Base-by-base conservation (phyloP, 2,329 filamentous ascomycete species). In the Penicillium digitatum region DNA sequence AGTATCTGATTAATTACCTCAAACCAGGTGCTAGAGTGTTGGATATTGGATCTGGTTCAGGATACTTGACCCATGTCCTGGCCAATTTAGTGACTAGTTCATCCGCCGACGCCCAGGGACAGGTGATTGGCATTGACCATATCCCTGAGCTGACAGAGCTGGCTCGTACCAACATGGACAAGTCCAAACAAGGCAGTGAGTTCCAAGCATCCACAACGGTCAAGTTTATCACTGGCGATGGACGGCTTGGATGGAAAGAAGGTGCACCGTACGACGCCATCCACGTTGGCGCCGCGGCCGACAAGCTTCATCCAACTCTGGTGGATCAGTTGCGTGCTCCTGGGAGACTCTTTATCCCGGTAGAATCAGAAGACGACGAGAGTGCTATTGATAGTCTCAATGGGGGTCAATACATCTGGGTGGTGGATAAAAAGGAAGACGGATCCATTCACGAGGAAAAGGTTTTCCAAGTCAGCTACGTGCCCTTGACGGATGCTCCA, bases 211-310 rank as follows among this genome's bases (percentile, higher is more conserved):
- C 72, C 0, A 88, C 87, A 0, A 81, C 79, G 6, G 88, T 92
- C 39, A 78, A 79, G 54, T 95, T 95, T 67, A 79, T 92, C 1
- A 79, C 84, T 0, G 91, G 85, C 0, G 92, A 96, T 74, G 88
- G 88, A 1, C 74, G 88, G 5, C 79, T 82, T 58, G 88, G 88
- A 1, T 87, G 82, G 81, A 66, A 79, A 2, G 81, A 80, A 74
- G 54, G 75, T 66, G 65, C 82, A 76, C 58, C 85, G 0, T 99
- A 93, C 80, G 90, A 97, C 79, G 92, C 89, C 2, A 97, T 99
- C 56, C 94, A 97, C 70, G 94, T 97, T 3, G 94, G 94, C 0
- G 94, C 94, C 0, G 89, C 90, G 8, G 93, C 93, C 0, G 81
- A 76, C 24, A 82, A 85, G 67, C 75, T 95, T 52, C 92, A 95